phyloP scores from a whole-genome alignment of 169 alveolate genomes.

The Cryptosporidium felis region DNA sequence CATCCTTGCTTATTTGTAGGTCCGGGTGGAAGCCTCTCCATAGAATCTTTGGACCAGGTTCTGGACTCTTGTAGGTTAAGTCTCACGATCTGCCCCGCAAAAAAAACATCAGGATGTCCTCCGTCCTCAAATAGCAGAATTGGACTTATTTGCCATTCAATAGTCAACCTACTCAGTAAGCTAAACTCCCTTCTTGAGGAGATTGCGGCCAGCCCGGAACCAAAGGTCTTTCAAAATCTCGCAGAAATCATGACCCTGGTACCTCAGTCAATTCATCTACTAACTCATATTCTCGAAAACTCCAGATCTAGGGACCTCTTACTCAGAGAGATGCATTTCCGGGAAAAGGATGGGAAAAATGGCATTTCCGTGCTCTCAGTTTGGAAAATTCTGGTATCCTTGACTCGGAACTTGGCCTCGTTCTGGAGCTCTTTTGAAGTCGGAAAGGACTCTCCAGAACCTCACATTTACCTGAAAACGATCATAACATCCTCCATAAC shows the following conservation, averaged over 20 bases:
- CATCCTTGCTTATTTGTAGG: slow-evolving; percentile 30
- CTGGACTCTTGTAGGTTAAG: neutral
- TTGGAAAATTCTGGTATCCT: neutral
- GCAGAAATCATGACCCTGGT: neutral
- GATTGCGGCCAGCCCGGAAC: neutral
- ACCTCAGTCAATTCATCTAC: neutral
- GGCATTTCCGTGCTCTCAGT: neutral
- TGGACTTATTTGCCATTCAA: slow-evolving; percentile 14
- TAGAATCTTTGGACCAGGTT: neutral
- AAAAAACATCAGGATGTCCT: neutral
- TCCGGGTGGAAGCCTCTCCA: slow-evolving; percentile 1
- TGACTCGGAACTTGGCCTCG: neutral
- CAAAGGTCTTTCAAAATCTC: neutral
- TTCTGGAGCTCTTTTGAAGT: neutral
- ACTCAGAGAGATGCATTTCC: neutral
- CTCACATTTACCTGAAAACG: neutral
- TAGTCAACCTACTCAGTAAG: neutral
- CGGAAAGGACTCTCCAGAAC: neutral
- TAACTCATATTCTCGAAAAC: slow-evolving; percentile 25
- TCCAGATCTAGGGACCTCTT: slow-evolving; percentile 13
- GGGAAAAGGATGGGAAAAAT: neutral
- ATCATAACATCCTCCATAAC: slow-evolving; percentile 7
- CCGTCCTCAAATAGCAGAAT: slow-evolving; percentile 26
- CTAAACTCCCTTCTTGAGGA: neutral
- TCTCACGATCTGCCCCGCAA: neutral